Percentiles rank a stretch among this genome's conserved stretches.
Evolutionary conservation across 345 rosid genomes (phyloP).

Genomic region (Dipteronia dyeriana): DNA sequence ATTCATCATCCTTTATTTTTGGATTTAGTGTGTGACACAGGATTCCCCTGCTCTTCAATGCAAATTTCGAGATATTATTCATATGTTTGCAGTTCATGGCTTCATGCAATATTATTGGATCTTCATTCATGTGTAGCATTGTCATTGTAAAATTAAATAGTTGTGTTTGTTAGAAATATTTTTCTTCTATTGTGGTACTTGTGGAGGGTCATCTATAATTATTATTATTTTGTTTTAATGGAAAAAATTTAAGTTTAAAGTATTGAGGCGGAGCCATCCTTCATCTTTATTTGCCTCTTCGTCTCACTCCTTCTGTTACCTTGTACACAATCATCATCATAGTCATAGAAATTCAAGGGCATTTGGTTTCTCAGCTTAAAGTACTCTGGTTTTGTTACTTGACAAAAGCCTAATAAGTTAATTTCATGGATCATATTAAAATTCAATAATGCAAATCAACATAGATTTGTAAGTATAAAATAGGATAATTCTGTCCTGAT

Average conservation of each 20-base stretch:
- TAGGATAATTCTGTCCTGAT: too few relatives aligned
- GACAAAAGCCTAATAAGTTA: neutral
- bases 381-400: conserved; percentile 1
- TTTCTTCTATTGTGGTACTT: conserved; percentile 21
- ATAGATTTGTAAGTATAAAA: neutral
- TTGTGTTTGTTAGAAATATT: conserved; percentile 4
- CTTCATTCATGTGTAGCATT: neutral
- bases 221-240: neutral
- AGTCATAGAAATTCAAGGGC: conserved; percentile 4
- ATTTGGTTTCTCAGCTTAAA: neutral
- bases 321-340: conserved; percentile 40
- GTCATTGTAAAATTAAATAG: conserved; percentile 14
- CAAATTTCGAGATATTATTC: neutral
- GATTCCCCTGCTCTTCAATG: neutral
- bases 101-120: neutral
- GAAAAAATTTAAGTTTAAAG: conserved; percentile 19
- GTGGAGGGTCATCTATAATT: conserved; percentile 24
- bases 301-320: conserved; percentile 52
- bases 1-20: conserved; percentile 29
- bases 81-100: neutral
- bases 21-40: neutral
- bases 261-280: conserved; percentile 41
- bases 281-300: conserved; percentile 29
- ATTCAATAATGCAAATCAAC: neutral
- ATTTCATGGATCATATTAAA: neutral